Evolutionary conservation across 768 basidiomycete species (phyloP).

Genomic region (Termitomyces sp.): DNA sequence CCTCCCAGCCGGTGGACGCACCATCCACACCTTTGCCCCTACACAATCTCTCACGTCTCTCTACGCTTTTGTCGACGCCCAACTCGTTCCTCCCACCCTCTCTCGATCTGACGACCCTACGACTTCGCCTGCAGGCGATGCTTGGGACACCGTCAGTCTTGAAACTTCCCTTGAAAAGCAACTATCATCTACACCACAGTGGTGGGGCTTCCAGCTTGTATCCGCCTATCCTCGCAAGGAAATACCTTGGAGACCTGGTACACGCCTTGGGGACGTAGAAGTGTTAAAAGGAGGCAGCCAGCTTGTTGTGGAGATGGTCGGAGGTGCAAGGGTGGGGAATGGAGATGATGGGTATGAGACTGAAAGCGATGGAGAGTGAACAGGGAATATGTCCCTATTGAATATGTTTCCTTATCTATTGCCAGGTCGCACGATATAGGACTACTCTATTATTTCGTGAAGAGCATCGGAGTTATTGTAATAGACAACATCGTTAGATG

Average conservation of each 20-base stretch:
- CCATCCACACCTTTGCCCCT: constrained; percentile 50
- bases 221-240: constrained; percentile 66
- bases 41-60: constrained; percentile 51
- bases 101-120: constrained; percentile 34
- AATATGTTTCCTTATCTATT: background rate
- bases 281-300: constrained; percentile 46
- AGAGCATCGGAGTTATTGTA: background rate
- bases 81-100: constrained; percentile 40
- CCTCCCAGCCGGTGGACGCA: constrained; percentile 38
- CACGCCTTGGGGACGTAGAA: constrained; percentile 38
- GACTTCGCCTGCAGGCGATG: constrained; percentile 32
- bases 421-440: background rate
- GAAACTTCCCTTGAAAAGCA: constrained; percentile 28
- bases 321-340: background rate
- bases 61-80: constrained; percentile 68
- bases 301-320: background rate
- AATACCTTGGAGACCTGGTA: constrained; percentile 41
- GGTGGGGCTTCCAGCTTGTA: constrained; percentile 71
- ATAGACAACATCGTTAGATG: background rate
- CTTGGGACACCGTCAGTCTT: constrained; percentile 25
- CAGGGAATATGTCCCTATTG: background rate
- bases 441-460: background rate
- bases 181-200: constrained; percentile 21
- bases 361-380: constrained; percentile 1
- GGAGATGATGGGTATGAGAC: background rate